A percentile compares a stretch with the other conserved stretches of the same genome.
Evolutionary conservation across 495 filamentous ascomycete genomes (phyloP).

Genomic region (Copromyces sp.): DNA sequence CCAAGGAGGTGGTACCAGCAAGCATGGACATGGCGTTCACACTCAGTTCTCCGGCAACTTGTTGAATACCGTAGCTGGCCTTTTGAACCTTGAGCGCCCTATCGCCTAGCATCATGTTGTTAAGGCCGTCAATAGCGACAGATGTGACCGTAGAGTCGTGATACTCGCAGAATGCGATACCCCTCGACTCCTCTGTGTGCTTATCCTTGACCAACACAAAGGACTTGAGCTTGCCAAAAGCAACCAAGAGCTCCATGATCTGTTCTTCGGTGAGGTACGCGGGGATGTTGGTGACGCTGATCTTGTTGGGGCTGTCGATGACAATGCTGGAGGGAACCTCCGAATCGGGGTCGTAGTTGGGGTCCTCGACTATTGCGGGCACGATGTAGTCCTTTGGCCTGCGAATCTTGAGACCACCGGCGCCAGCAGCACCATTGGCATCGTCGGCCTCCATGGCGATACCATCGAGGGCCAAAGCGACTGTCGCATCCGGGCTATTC

Average conservation of each 20-base stretch:
- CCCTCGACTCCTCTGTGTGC: constrained; percentile 76
- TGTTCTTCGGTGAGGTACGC: constrained; percentile 81
- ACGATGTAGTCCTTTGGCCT: constrained; percentile 98
- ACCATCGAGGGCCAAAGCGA: constrained; percentile 83
- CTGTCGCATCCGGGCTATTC: constrained; percentile 73
- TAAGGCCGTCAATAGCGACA: constrained; percentile 82
- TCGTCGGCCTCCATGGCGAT: constrained; percentile 74
- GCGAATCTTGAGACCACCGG: constrained; percentile 66
- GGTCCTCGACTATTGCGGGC: constrained; percentile 66
- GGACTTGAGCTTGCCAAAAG: constrained; percentile 88
- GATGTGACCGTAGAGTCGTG: constrained; percentile 64
- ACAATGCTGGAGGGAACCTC: constrained; percentile 64
- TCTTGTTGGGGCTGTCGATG: constrained; percentile 88
- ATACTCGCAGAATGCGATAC: constrained; percentile 96
- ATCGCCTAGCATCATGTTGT: constrained; percentile 86
- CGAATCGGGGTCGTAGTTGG: constrained; percentile 60
- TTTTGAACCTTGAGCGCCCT: constrained; percentile 73
- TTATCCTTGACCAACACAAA: constrained; percentile 86
- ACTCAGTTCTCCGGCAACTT: constrained; percentile 86
- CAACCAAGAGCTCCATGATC: constrained; percentile 75
- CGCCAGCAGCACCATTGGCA: constrained; percentile 39
- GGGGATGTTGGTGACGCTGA: constrained; percentile 83
- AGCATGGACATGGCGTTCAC: constrained; percentile 99
- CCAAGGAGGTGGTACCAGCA: constrained; percentile 75
- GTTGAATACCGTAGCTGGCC: constrained; percentile 85